phyloP scores from a whole-genome alignment of 1,284 basidiomycete species.

The Fomitopsis palustris region DNA sequence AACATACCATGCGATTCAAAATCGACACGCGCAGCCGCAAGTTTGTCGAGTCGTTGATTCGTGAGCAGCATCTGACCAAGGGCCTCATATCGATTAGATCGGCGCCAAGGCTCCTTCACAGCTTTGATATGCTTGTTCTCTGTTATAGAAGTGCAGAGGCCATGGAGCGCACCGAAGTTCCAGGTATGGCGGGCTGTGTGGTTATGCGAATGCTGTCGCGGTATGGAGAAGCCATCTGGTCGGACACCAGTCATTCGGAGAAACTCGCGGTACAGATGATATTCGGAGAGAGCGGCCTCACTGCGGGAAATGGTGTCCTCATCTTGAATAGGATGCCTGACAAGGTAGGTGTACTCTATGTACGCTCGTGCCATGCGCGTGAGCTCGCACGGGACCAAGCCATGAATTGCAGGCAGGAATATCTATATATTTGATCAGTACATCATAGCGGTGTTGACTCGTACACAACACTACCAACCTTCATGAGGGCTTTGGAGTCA shows the following conservation, averaged over 20 bases:
- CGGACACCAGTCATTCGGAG: no score
- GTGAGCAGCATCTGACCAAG: constrained; percentile 23
- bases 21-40: constrained; percentile 13
- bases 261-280: constrained; percentile 9
- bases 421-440: constrained; percentile 11
- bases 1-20: constrained; percentile 14
- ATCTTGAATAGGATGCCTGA: background rate
- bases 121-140: constrained; percentile 20
- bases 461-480: constrained; percentile 4
- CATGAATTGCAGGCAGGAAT: constrained; percentile 19
- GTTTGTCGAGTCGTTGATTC: no score
- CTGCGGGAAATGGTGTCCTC: background rate
- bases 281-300: constrained; percentile 7
- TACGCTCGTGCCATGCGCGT: constrained; percentile 14
- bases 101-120: constrained; percentile 16
- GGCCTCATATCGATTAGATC: constrained; percentile 14
- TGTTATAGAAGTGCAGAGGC: constrained; percentile 23
- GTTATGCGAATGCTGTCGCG: constrained; percentile 13
- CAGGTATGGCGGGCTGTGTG: constrained; percentile 16
- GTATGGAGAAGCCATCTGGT: constrained; percentile 11
- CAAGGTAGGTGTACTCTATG: constrained; percentile 15
- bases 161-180: constrained; percentile 20
- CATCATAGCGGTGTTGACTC: background rate
- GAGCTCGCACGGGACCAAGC: constrained; percentile 17
- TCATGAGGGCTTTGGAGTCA: constrained; percentile 21